phyloP scores from a whole-genome alignment of 768 basidiomycete genomes.

The Mycena galopus region DNA sequence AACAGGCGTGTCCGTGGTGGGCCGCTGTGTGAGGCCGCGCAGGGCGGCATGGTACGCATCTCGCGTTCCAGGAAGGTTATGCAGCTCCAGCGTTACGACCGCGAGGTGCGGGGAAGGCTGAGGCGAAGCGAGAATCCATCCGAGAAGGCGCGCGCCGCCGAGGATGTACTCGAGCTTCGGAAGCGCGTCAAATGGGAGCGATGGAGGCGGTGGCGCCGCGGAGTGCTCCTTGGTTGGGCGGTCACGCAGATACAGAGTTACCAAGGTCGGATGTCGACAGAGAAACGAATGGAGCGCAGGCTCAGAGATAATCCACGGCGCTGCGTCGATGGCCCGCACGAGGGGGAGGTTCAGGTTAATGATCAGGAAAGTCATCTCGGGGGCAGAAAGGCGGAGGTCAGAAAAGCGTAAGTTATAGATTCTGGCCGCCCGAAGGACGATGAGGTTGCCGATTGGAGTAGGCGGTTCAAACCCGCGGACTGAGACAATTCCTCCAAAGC shows the following conservation, averaged over 20 bases:
- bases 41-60: neutral
- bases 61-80: neutral
- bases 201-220: neutral
- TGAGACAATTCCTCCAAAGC: neutral
- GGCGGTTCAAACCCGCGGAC: constrained; percentile 14
- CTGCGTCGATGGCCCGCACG: neutral
- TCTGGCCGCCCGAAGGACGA: neutral
- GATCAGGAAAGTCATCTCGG: constrained; percentile 6
- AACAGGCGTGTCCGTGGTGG: neutral
- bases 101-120: constrained; percentile 13
- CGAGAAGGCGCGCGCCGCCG: constrained; percentile 1
- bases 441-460: neutral
- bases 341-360: neutral
- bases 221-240: too few relatives aligned
- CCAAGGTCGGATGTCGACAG: constrained; percentile 6
- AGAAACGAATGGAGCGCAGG: constrained; percentile 1
- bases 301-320: neutral
- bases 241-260: neutral
- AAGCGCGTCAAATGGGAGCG: constrained; percentile 7
- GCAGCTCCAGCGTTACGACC: neutral
- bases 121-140: constrained; percentile 12
- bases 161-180: constrained; percentile 8
- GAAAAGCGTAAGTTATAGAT: constrained; percentile 11
- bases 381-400: neutral
- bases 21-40: neutral